Evolutionary conservation across 1,284 basidiomycete species (phyloP), one percentile per base, ranked within the genome.

Genomic region (Cutaneotrichosporon sp.): DNA sequence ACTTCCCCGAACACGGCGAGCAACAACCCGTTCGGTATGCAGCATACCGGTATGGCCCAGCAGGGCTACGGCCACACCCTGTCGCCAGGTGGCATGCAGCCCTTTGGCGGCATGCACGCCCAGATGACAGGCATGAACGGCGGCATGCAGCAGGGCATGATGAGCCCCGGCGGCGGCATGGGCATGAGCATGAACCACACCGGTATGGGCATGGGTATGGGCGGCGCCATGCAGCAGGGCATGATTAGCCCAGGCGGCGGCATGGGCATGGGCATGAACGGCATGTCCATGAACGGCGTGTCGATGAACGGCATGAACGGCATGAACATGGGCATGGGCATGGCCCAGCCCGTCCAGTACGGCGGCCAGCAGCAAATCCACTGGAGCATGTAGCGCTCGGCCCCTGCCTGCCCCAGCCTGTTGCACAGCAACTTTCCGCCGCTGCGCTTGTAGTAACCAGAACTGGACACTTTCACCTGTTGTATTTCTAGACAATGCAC

Each of bases 111-210:
- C 40, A 48, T 48, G 34, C 26, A 30, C 26, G 26, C 10, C 7
- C 26, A 30, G 26, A 30, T 30, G 26, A 30, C 26, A 10, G 39
- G 35, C 39, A 50, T 49, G 45, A 50, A 44, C 42, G n/a, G n/a
- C n/a, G 45, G 52, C 22, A 49, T 53, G 46, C 26, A 30, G 13
- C 17, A 40, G 22, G 41, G 46, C 51, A 37, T 46, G 37, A 36
- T 33, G 17, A 26, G 39, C 45, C 8, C 21, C 8, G 21, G 15
- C 20, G 26, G 38, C 12, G 26, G 30, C 47, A 48, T 49, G 46
- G 52, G 42, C 30, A 48, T 53, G 46, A 35, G n/a, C 23, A 37
- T 43, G 46, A 17, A 46, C 46, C 20, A 15, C 21, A 48, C 22
- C 3, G 46, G 41, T 17, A 48, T 48, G 45, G 21, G 34, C 39